Conservation (phyloP, 2,329 filamentous ascomycete species). For the Cyphellophora attinorum region DNA sequence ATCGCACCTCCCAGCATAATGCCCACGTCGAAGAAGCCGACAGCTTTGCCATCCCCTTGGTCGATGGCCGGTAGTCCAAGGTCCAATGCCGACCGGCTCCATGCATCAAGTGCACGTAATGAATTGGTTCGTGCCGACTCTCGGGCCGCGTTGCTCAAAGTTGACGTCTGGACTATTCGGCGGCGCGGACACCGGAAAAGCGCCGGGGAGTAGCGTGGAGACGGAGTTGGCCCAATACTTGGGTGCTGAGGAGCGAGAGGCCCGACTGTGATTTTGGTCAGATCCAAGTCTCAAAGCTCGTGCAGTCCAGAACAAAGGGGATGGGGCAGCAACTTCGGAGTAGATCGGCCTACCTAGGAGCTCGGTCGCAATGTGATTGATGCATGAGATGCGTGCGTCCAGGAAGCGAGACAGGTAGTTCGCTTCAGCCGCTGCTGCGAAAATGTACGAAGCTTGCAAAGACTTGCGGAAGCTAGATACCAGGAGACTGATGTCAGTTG, state of each 20-base stretch:
- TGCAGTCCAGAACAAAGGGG: not conserved
- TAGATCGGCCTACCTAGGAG: slow-evolving; percentile 21
- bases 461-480: slow-evolving; percentile 19
- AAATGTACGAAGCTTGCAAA: slow-evolving; percentile 44
- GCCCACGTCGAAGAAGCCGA: not conserved
- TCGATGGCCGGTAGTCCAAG: not conserved
- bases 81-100: not conserved
- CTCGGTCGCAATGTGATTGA: slow-evolving; percentile 49
- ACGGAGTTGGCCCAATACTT: not conserved
- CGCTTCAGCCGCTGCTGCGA: slow-evolving; percentile 34
- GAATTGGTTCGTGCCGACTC: not conserved
- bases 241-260: not conserved
- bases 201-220: not conserved
- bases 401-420: slow-evolving; percentile 55
- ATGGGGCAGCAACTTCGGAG: not conserved
- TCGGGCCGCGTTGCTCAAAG: not conserved
- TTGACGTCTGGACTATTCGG: not conserved
- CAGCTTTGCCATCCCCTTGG: not conserved
- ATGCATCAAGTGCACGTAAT: not conserved
- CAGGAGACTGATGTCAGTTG: too few species aligned
- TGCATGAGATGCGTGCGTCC: slow-evolving; percentile 37
- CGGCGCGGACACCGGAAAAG: not conserved
- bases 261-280: not conserved
- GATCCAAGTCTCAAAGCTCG: not conserved
- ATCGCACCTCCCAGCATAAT: not conserved